Evolutionary conservation across 345 rosid genomes (phyloP), one percentile per base, ranked within the genome.

Genomic region (Anacardium occidentale): DNA sequence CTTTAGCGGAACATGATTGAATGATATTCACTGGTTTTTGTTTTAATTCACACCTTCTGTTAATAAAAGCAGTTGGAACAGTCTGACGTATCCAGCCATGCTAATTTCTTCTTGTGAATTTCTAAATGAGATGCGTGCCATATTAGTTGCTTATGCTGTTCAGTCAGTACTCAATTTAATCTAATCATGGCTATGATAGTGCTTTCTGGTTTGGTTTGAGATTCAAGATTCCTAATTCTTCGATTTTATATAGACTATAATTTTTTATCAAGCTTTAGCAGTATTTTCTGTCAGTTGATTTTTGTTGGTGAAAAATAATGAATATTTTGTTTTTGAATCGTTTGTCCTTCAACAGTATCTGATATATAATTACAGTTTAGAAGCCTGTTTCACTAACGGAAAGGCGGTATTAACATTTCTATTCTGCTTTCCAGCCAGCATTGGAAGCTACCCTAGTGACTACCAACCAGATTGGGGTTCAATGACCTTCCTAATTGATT

Each of bases 401-500:
- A 52, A 74, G 34, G 72, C 60, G 32, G 11, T 68, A 22, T 61
- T 26, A 15, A 67, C 50, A n/a, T 24, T 47, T 42, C 26, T 63
- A 29, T 68, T 64, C 34, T 65, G 42, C 66, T 79, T 81, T 74
- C 60, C 82, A 94, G 98, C 86, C 66, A 79, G 75, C 48, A 68
- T 66, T 42, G 90, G 84, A 58, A 72, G 74, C n/a, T 83, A 82
- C 66, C 62, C 42, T 9, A 80, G 72, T 64, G 98, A 94, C 70
- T 82, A 85, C 70, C 84, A 65, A 68, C 97, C 97, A 18, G 86
- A 88, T 48, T 92, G 98, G 98, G 98, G 98, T 58, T 69, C 73
- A 54, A 87, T 92, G 98, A 86, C 85, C 78, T 94, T 94, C 84
- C 85, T 94, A 3, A 77, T 82, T 53, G 91, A 94, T 74, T 90